A percentile compares a stretch with the other conserved stretches of the same genome.
Conservation (phyloP, 2,329 filamentous ascomycete genomes). For the Diatrype stigma region DNA sequence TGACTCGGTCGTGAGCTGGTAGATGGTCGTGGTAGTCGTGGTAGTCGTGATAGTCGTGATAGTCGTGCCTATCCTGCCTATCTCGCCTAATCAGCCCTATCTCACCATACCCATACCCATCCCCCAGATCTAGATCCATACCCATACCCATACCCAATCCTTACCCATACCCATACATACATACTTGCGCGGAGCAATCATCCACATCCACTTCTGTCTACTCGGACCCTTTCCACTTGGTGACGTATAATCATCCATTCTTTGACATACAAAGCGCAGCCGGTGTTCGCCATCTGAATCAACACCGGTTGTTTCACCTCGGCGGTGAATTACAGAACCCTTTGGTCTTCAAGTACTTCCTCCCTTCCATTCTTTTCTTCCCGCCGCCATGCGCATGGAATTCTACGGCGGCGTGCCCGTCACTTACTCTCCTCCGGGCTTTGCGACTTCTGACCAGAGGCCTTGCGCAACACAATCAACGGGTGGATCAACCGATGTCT, state of each 20-base stretch:
- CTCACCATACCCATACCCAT: too few relatives aligned
- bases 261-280: background rate
- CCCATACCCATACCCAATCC: too few relatives aligned
- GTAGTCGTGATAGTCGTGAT: too few relatives aligned
- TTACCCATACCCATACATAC: too few relatives aligned
- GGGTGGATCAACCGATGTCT: conserved; percentile 6
- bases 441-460: conserved; percentile 7
- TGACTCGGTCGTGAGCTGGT: background rate
- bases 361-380: background rate
- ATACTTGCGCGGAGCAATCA: too few relatives aligned
- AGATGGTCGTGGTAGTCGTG: background rate
- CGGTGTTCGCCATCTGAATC: background rate
- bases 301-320: background rate
- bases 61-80: too few relatives aligned
- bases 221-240: background rate
- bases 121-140: too few relatives aligned
- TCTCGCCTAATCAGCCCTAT: background rate
- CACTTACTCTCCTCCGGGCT: conserved; percentile 11
- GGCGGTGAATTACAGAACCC: background rate
- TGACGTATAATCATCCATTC: too few relatives aligned
- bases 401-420: conserved; percentile 20
- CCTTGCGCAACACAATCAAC: conserved; percentile 22
- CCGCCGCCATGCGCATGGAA: conserved; percentile 16
- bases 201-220: background rate
- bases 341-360: background rate